Base-by-base conservation (phyloP, 768 basidiomycete species). In the Strobilomyces confusus region DNA sequence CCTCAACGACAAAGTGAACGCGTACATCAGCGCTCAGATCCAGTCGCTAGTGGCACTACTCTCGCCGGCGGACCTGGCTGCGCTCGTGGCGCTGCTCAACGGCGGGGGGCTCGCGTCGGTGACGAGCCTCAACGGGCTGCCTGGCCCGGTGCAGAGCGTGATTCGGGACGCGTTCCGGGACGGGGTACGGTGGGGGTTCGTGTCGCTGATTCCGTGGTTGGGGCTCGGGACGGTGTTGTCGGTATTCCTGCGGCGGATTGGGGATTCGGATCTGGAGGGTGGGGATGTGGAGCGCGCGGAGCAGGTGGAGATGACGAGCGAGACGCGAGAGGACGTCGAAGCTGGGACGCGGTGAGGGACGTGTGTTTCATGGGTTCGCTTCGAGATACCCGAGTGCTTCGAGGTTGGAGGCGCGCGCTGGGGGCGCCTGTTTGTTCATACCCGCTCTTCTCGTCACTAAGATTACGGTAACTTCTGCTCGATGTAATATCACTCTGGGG, bases 171-270 rank as follows among this genome's bases (percentile, higher is more conserved):
- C 78, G 36, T 80, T 77, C 63, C 54, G 60, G 48, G 56, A 72
- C 11, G 80, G 72, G 3, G 66, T 72, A 9, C 62, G 70, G 25
- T 80, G 73, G 75, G 57, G 65, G 17, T 81, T 81, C 52, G 64
- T 78, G 47, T 76, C 74, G 25, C 57, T 80, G 49, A 54, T 80
- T n/a, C 79, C 79, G 0, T 81, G 79, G 79, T 58, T 66, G 38
- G 75, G 56, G 22, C 33, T 79, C 14, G 65, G 69, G 29, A 52
- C 61, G 32, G 22, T 79, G 25, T 8, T 64, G 20, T 70, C 72
- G 26, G 40, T 78, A 47, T 73, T 77, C 59, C 61, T 80, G 62
- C 56, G 63, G 8, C 70, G 63, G 23, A 76, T 79, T 9, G 44
- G 36, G n/a, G 72, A 74, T 51, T 32, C 56, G 22, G 62, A 69